Percentiles rank a stretch among this genome's conserved stretches.
Evolutionary conservation across 345 rosid genomes (phyloP).

Genomic region (Sisymbrium altissimum): DNA sequence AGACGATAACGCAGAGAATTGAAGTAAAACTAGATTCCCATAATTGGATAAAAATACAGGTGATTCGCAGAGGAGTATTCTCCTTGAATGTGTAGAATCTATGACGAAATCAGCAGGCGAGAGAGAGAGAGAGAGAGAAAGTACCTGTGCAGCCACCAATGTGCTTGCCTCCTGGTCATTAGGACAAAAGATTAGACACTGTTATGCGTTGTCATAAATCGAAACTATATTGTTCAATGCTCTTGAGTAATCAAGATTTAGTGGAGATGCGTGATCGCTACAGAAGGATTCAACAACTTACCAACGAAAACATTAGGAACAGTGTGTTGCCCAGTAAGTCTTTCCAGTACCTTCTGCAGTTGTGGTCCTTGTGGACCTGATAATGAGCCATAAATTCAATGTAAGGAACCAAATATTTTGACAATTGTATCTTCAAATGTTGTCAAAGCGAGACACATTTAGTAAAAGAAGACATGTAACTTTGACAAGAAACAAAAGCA

Average conservation of each 20-base stretch:
- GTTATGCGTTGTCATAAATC: not conserved
- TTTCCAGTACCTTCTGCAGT: conserved; percentile 75
- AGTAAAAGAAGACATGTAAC: not conserved
- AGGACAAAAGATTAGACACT: not conserved
- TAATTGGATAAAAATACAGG: not conserved
- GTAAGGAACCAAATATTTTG: not conserved
- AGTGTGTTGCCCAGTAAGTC: conserved; percentile 85
- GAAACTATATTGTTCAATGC: not conserved
- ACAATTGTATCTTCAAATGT: not conserved
- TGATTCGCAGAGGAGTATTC: not conserved
- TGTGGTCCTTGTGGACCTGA: conserved; percentile 95
- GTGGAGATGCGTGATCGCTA: not conserved
- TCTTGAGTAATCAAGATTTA: not conserved
- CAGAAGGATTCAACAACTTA: conserved; percentile 23
- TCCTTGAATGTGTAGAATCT: not conserved
- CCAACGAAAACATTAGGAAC: conserved; percentile 97
- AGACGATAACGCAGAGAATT: not conserved
- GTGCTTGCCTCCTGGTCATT: conserved; percentile 82
- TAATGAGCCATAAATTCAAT: not conserved
- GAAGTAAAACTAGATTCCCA: not conserved
- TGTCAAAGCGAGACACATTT: not conserved
- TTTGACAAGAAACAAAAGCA: not conserved
- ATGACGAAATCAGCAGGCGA: not conserved
- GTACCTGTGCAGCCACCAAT: conserved; percentile 96
- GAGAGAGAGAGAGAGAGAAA: not conserved